These are phyloP conservation scores for Rhamnella rubrinervis DNA, from an alignment of 331 rosid genomes.

Conservation along the genomic window DNA sequence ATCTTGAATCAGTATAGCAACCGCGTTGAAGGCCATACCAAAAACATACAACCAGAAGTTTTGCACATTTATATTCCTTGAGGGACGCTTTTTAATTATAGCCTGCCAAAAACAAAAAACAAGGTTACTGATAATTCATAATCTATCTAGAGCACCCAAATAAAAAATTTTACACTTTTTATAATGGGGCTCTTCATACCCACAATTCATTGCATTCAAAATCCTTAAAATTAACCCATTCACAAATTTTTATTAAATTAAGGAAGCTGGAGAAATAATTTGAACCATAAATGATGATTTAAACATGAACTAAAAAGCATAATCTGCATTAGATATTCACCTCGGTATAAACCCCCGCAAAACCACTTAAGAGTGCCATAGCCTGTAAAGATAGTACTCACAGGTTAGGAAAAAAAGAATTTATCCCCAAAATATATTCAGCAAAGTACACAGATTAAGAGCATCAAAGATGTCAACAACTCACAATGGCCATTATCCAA, in stretches of 20 bases:
- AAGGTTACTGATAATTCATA: conserved; percentile 10
- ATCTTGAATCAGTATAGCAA: conserved; percentile 91
- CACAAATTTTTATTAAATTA: conserved; percentile 11
- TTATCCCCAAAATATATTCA: too few species aligned
- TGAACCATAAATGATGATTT: conserved; percentile 17
- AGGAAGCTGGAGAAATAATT: conserved; percentile 9
- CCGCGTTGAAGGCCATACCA: conserved; percentile 88
- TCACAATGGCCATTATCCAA: conserved; percentile 96
- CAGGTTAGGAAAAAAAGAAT: background rate
- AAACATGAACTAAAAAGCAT: conserved; percentile 12
- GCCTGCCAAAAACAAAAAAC: conserved; percentile 56
- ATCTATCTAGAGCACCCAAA: conserved; percentile 5
- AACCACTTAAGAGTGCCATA: conserved; percentile 96
- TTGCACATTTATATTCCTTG: conserved; percentile 89
- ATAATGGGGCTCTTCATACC: background rate
- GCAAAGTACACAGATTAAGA: background rate
- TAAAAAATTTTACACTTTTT: conserved; percentile 11
- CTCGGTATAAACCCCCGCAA: conserved; percentile 93
- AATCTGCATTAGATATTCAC: conserved; percentile 37
- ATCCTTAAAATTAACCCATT: conserved; percentile 17
- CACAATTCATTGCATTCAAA: conserved; percentile 2
- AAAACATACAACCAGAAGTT: conserved; percentile 93
- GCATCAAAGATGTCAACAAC: conserved; percentile 38
- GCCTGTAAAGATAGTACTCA: conserved; percentile 45
- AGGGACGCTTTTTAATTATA: conserved; percentile 92